Base-by-base conservation (phyloP, 1,139 yeast genomes). In the Pichia sp. region DNA sequence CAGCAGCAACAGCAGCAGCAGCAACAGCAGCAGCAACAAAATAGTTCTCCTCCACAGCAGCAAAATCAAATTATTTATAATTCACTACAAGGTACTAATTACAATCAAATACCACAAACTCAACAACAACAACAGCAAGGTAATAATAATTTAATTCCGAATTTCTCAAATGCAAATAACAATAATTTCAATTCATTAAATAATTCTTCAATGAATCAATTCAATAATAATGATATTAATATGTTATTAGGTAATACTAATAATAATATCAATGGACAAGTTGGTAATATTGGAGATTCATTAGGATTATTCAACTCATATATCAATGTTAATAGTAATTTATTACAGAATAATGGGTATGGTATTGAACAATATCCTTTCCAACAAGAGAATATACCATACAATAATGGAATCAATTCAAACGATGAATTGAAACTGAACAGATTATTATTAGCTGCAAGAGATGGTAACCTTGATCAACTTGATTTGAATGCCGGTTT, bases 351-450 rank as follows among this genome's bases (percentile, higher is more conserved):
- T 25, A 44, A 43, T 30, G 44, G 45, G 3, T 46, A 40, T 25
- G 38, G 49, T 7, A 31, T 48, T 31, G 47, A 45, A 34, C 50
- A 46, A 36, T 26, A 33, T n/a, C 35, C 31, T 23, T 46, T 46
- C 23, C 47, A 51, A 31, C 47, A 49, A 36, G 60, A 56, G 23
- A 44, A 41, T 5, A 51, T 58, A 34, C 60, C 60, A n/a, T 58
- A 51, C 40, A 52, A 47, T 35, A 25, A 28, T 15, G 32, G 32
- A 18, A n/a, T 30, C 7, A 33, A 23, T 22, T 10, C 18, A 10
- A 42, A 51, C 18, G 58, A 54, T 25, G 60, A 58, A 26, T 38
- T 49, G 15, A 56, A 56, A 31, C 59, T 69, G 45, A 59, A 59
- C 40, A 56, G 55, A 34, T 41, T 57, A 8, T 47, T 56, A 22